Conservation (phyloP, 768 basidiomycete genomes). For the Mycena floridula region DNA sequence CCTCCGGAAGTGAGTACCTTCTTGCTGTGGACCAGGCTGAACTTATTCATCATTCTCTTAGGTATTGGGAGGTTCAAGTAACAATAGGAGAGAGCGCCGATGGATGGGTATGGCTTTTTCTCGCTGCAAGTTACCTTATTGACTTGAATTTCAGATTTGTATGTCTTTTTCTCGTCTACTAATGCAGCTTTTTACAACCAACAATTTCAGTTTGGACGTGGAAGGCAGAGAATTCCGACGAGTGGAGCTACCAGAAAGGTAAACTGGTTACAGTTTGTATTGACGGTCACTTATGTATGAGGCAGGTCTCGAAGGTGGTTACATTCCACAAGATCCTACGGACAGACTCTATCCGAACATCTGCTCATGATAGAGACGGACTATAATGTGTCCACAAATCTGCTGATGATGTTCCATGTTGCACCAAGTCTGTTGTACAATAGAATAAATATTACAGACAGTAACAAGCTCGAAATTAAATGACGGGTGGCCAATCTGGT, state of each 20-base stretch:
- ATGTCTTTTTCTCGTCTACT: not conserved
- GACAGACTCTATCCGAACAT: constrained; percentile 58
- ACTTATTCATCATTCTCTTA: too few species aligned
- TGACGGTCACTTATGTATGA: too few species aligned
- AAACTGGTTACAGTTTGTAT: too few species aligned
- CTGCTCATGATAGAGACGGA: constrained; percentile 31
- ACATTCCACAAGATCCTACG: constrained; percentile 71
- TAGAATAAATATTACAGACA: not conserved
- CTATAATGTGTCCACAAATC: not conserved
- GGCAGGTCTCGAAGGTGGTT: constrained; percentile 70
- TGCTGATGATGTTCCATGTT: not conserved
- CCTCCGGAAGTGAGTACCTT: constrained; percentile 45
- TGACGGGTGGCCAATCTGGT: constrained; percentile 52
- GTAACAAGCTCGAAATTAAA: too few species aligned
- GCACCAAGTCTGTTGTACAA: not conserved
- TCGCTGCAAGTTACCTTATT: too few species aligned
- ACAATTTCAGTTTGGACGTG: constrained; percentile 57
- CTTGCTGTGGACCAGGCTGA: not conserved
- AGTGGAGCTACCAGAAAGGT: constrained; percentile 74
- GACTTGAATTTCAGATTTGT: too few species aligned
- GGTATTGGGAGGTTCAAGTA: constrained; percentile 79
- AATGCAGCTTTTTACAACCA: not conserved
- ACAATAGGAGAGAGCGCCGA: constrained; percentile 64
- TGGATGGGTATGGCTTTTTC: constrained; percentile 41
- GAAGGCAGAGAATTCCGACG: constrained; percentile 70